These are phyloP conservation scores for Apiotrichum gracile DNA, from an alignment of 1,284 basidiomycete genomes.

Conservation along the genomic window DNA sequence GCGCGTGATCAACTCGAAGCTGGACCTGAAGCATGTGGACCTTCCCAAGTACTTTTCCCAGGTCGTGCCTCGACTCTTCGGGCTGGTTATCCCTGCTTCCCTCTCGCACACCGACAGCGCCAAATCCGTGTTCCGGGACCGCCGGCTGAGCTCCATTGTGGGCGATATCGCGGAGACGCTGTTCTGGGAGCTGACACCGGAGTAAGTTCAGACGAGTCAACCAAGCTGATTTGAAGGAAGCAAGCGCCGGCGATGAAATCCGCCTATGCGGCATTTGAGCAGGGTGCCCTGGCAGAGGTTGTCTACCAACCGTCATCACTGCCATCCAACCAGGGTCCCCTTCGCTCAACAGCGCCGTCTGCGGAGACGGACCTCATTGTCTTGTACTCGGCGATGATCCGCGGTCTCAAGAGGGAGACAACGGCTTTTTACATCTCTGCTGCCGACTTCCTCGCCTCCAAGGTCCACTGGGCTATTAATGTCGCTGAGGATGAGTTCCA, in stretches of 20 bases:
- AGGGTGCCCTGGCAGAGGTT: constrained; percentile 56
- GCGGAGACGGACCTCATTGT: constrained; percentile 58
- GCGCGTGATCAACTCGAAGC: constrained; percentile 62
- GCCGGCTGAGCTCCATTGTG: constrained; percentile 60
- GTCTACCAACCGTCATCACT: constrained; percentile 49
- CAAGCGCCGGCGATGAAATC: constrained; percentile 53
- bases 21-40: constrained; percentile 59
- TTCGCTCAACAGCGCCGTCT: constrained; percentile 5
- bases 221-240: too few relatives aligned
- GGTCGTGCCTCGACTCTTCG: constrained; percentile 64
- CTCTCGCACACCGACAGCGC: constrained; percentile 25
- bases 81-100: constrained; percentile 59
- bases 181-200: constrained; percentile 57
- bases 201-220: constrained; percentile 53
- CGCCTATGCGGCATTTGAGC: constrained; percentile 58
- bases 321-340: not conserved
- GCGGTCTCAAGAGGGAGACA: constrained; percentile 55
- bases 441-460: constrained; percentile 52
- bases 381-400: constrained; percentile 61
- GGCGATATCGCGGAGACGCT: constrained; percentile 64
- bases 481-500: constrained; percentile 56
- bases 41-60: constrained; percentile 70
- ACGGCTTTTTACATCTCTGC: constrained; percentile 7
- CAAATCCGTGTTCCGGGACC: constrained; percentile 54
- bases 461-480: constrained; percentile 58